These are phyloP conservation scores for Fusarium foetens DNA, from an alignment of 2,329 filamentous ascomycete genomes.

Conservation along the genomic window DNA sequence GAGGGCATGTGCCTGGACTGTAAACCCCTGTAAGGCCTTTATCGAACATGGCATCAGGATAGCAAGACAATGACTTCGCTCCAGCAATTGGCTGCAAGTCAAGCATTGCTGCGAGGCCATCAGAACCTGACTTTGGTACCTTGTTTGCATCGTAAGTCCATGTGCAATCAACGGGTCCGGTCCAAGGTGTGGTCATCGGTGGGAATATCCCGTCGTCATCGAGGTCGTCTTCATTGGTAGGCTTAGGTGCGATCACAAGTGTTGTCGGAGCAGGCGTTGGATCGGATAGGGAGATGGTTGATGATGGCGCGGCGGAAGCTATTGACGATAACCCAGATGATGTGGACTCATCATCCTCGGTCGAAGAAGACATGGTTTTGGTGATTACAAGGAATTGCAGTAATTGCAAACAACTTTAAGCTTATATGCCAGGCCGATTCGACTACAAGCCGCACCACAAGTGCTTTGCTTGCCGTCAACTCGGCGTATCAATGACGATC, in stretches of 20 bases:
- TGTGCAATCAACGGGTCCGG: constrained; percentile 50
- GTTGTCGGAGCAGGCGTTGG: constrained; percentile 31
- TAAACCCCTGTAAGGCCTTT: constrained; percentile 52
- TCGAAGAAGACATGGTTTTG: constrained; percentile 32
- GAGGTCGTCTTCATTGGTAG: constrained; percentile 36
- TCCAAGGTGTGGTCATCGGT: constrained; percentile 54
- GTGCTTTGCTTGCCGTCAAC: constrained; percentile 37
- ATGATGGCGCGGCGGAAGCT: constrained; percentile 29
- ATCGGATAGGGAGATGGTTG: constrained; percentile 21
- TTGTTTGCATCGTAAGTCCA: constrained; percentile 52
- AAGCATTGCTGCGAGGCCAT: constrained; percentile 50
- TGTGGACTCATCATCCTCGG: constrained; percentile 30
- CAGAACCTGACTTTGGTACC: constrained; percentile 34
- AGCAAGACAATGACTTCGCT: constrained; percentile 53
- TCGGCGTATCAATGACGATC: constrained; percentile 34
- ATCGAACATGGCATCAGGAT: constrained; percentile 54
- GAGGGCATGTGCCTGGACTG: constrained; percentile 53
- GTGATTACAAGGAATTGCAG: constrained; percentile 10
- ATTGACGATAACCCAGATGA: constrained; percentile 15
- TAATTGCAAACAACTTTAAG: background rate
- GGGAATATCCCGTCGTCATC: constrained; percentile 44
- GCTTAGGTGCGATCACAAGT: constrained; percentile 21
- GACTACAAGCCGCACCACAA: constrained; percentile 32
- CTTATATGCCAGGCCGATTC: constrained; percentile 22
- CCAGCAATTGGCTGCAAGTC: constrained; percentile 51